These are phyloP conservation scores for Bimuria novae-zelandiae DNA, from an alignment of 2,329 filamentous ascomycete genomes.

Conservation along the genomic window DNA sequence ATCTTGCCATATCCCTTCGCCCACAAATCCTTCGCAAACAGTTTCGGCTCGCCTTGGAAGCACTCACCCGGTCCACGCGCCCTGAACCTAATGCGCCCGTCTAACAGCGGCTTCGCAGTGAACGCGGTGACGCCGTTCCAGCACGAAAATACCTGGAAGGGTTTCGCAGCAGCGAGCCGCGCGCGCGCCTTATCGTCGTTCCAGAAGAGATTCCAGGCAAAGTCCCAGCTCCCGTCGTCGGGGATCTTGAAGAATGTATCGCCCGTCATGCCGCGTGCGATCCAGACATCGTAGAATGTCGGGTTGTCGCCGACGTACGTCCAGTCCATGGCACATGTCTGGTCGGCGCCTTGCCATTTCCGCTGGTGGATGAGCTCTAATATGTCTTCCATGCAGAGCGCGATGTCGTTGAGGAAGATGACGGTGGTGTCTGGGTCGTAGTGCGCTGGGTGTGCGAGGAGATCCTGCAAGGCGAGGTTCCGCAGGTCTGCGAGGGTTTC, in stretches of 20 bases:
- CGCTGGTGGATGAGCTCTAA: slow-evolving; percentile 61
- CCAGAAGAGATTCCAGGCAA: not conserved
- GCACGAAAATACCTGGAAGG: slow-evolving; percentile 25
- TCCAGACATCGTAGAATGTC: slow-evolving; percentile 64
- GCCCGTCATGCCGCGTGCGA: slow-evolving; percentile 57
- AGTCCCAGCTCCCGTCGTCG: slow-evolving; percentile 22
- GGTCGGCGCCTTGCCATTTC: slow-evolving; percentile 53
- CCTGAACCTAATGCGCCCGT: not conserved
- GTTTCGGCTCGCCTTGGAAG: not conserved
- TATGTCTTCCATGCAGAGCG: slow-evolving; percentile 55
- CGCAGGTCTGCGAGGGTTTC: slow-evolving; percentile 55
- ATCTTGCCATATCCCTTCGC: not conserved
- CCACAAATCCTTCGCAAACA: slow-evolving; percentile 3
- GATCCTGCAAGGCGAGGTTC: slow-evolving; percentile 57
- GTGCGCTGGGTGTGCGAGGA: slow-evolving; percentile 67
- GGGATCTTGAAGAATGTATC: slow-evolving; percentile 62
- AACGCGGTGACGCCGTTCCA: slow-evolving; percentile 3
- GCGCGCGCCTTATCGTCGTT: slow-evolving; percentile 23
- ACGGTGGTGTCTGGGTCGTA: slow-evolving; percentile 95
- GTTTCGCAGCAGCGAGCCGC: slow-evolving; percentile 45
- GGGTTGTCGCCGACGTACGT: slow-evolving; percentile 47
- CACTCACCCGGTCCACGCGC: not conserved
- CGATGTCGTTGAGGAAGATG: slow-evolving; percentile 85
- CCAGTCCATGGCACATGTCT: slow-evolving; percentile 66
- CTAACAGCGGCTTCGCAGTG: not conserved